A percentile compares a stretch with the other conserved stretches of the same genome.
phyloP scores from a whole-genome alignment of 2,329 filamentous ascomycete species.

The Ceratocystis eucalypticola region DNA sequence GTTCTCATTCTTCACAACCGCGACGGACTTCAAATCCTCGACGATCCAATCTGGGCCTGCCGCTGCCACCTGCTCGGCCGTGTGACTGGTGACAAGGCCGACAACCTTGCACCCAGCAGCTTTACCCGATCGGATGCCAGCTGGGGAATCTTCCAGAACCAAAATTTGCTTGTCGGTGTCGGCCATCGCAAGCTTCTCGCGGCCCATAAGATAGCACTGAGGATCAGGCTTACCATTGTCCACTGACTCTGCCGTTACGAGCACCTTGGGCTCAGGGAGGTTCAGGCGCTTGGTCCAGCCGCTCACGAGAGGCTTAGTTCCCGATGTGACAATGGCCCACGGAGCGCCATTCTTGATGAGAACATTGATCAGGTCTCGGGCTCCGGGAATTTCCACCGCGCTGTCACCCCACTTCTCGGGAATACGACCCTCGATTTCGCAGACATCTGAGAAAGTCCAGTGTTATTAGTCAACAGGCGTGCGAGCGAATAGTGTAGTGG shows the following conservation, averaged over 20 bases:
- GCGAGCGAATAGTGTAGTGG: background rate
- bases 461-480: background rate
- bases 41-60: conserved; percentile 85
- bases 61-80: conserved; percentile 52
- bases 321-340: conserved; percentile 81
- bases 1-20: conserved; percentile 42
- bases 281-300: conserved; percentile 59
- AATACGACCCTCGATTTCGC: conserved; percentile 61
- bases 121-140: conserved; percentile 71
- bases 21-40: conserved; percentile 61
- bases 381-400: conserved; percentile 75
- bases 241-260: conserved; percentile 67
- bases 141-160: conserved; percentile 80
- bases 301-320: conserved; percentile 50
- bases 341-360: conserved; percentile 50
- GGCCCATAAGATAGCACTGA: conserved; percentile 56
- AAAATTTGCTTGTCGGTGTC: conserved; percentile 42
- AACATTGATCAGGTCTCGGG: conserved; percentile 52
- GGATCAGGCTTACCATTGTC: conserved; percentile 65
- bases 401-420: conserved; percentile 64
- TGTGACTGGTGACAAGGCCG: conserved; percentile 75
- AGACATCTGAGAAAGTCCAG: conserved; percentile 48
- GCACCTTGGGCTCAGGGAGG: conserved; percentile 49
- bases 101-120: conserved; percentile 75
- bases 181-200: conserved; percentile 43